phyloP scores from a whole-genome alignment of 805 yeast genomes.

The Candida verbasci region DNA sequence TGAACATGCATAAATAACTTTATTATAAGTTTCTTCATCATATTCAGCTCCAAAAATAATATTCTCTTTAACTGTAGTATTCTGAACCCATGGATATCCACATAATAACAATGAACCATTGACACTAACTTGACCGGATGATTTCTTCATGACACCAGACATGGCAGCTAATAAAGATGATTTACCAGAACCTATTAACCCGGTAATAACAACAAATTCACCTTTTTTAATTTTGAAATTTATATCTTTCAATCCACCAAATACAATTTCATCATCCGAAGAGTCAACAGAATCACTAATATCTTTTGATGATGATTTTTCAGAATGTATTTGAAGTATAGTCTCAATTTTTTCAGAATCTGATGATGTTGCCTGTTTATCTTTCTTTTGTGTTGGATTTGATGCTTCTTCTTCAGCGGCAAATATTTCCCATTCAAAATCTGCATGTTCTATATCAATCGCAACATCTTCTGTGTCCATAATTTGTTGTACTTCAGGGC shows the following conservation, averaged over 20 bases:
- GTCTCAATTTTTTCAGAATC: slow-evolving; percentile 6
- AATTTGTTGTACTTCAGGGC: slow-evolving; percentile 14
- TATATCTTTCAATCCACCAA: slow-evolving; percentile 25
- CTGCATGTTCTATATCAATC: slow-evolving; percentile 18
- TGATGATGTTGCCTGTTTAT: no score
- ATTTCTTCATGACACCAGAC: slow-evolving; percentile 34
- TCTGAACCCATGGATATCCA: slow-evolving; percentile 37
- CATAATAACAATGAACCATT: slow-evolving; percentile 26
- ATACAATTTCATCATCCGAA: slow-evolving; percentile 14
- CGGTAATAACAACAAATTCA: slow-evolving; percentile 34
- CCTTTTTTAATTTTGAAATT: slow-evolving; percentile 24
- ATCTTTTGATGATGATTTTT: slow-evolving; percentile 8
- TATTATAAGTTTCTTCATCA: slow-evolving; percentile 20
- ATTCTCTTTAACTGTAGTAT: slow-evolving; percentile 29
- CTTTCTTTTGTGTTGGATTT: slow-evolving; percentile 3
- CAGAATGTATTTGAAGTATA: slow-evolving; percentile 1
- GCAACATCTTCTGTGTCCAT: slow-evolving; percentile 24
- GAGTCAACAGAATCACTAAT: slow-evolving; percentile 8
- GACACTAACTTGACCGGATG: slow-evolving; percentile 23
- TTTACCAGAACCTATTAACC: slow-evolving; percentile 34
- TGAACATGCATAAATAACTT: slow-evolving; percentile 26
- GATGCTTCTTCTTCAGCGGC: slow-evolving; percentile 14
- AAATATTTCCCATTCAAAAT: slow-evolving; percentile 28
- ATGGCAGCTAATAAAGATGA: slow-evolving; percentile 34
- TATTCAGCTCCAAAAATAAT: slow-evolving; percentile 24